phyloP scores from a whole-genome alignment of 176 grass and related monocot genomes.

The Carex scoparia region DNA sequence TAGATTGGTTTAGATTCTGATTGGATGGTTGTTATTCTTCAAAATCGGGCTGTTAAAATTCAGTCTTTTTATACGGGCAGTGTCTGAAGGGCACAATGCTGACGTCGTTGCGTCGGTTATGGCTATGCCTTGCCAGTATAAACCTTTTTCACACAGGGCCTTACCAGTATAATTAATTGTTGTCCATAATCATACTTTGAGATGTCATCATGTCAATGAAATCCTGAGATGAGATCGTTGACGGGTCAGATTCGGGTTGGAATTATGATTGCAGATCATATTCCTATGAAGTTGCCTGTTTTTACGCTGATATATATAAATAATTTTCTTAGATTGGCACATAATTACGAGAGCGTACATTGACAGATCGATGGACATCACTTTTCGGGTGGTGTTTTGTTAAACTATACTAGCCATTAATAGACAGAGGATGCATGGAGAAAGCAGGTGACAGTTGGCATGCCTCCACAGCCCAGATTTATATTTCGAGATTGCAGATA shows the following conservation, averaged over 20 bases:
- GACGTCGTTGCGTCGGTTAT: too few relatives aligned
- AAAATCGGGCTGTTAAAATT: too few relatives aligned
- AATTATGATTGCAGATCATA: neutral
- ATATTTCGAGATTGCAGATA: neutral
- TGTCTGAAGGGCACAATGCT: too few relatives aligned
- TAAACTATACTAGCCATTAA: neutral
- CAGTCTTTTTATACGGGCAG: too few relatives aligned
- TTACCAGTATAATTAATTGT: too few relatives aligned
- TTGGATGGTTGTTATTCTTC: too few relatives aligned
- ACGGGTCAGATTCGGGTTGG: neutral
- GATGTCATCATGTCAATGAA: neutral
- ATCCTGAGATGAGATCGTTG: neutral
- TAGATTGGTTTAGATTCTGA: too few relatives aligned
- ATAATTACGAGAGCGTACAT: neutral
- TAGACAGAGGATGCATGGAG: neutral
- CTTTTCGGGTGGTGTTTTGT: neutral
- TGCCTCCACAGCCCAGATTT: neutral
- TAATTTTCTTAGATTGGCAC: neutral
- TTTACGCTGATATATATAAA: neutral
- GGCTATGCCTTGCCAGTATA: too few relatives aligned
- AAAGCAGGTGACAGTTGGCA: neutral
- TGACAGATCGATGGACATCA: too few relatives aligned
- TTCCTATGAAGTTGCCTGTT: neutral
- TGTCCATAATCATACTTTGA: neutral
- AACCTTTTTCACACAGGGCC: too few relatives aligned